Evolutionary conservation across 78 protist genomes (phyloP), one percentile per base, ranked within the genome.

Genomic region (Guillardia theta): DNA sequence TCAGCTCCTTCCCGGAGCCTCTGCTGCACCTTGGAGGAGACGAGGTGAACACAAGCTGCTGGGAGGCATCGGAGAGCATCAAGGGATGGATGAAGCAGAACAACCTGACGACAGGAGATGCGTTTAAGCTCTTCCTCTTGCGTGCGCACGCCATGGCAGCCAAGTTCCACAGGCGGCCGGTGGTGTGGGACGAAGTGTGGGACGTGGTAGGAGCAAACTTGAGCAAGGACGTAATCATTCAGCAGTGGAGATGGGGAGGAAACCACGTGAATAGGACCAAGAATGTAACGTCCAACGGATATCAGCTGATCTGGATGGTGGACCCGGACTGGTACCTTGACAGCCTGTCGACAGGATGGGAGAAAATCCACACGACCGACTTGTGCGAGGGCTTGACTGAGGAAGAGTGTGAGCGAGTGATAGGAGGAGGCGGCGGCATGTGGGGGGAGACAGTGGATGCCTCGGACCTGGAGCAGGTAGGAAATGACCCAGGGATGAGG

Each of bases 41-140:
- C 95, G 99, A 98, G 83, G 83, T 98, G n/a, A 58, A 94, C 83
- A 50, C 95, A 36, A 53, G 24, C n/a, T 98, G 99, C 93, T 98
- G 99, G 99, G 0, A 0, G 36, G 24, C 45, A 48, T 43, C 78
- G 41, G 95, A 80, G 6, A 0, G 22, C 0, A 62, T 98, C 27
- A 0, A 0, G 44, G n/a, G 37, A 15, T 97, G 96, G 97, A 92
- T 98, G 94, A 41, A 1, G n/a, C 90, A 88, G 39, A 48, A 15
- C 80, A 36, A 41, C 1, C 83, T 70, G 1, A 41, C 93, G 21
- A 62, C 88, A 1, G 64, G 48, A 15, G 92, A 48, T 21, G 97
- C 95, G 15, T 87, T 93, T 93, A 93, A 43, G 37, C 95, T 94
- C 47, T 97, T 96, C 47, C 93, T 88, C 48, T 4, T 43, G 92